phyloP scores from a whole-genome alignment of 129 eudicot species.

The Pseudognaphalium luteoalbum region DNA sequence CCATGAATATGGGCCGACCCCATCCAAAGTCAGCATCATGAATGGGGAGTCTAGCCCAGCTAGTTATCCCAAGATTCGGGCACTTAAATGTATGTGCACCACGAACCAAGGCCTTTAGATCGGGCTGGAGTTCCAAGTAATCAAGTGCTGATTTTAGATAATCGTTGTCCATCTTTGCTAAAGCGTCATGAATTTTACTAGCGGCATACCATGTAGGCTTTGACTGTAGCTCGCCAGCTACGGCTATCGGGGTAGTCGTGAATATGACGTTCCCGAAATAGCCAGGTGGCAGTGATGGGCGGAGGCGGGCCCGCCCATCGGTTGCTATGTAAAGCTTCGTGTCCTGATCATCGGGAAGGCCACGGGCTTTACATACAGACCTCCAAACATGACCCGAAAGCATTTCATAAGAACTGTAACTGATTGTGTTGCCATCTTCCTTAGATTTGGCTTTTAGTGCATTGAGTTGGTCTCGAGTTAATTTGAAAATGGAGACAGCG shows the following conservation, averaged over 20 bases:
- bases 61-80: slow-evolving; percentile 82
- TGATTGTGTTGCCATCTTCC: slow-evolving; percentile 56
- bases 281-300: slow-evolving; percentile 67
- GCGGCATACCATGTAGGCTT: slow-evolving; percentile 79
- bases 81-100: slow-evolving; percentile 73
- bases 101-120: slow-evolving; percentile 73
- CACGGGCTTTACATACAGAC: slow-evolving; percentile 71
- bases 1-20: slow-evolving; percentile 88
- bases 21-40: slow-evolving; percentile 91
- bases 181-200: slow-evolving; percentile 62
- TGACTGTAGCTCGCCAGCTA: slow-evolving; percentile 62
- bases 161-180: slow-evolving; percentile 63
- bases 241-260: slow-evolving; percentile 66
- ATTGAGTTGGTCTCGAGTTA: slow-evolving; percentile 70
- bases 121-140: slow-evolving; percentile 80
- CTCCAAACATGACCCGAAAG: slow-evolving; percentile 89
- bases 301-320: slow-evolving; percentile 74
- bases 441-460: slow-evolving; percentile 69
- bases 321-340: slow-evolving; percentile 81
- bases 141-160: slow-evolving; percentile 80
- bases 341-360: slow-evolving; percentile 65
- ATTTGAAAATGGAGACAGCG: slow-evolving; percentile 57
- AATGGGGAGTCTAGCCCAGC: slow-evolving; percentile 85
- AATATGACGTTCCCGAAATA: slow-evolving; percentile 86
- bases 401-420: slow-evolving; percentile 78